These are phyloP conservation scores for Stenocarpella maydis DNA, from an alignment of 2,329 filamentous ascomycete genomes.

Conservation along the genomic window DNA sequence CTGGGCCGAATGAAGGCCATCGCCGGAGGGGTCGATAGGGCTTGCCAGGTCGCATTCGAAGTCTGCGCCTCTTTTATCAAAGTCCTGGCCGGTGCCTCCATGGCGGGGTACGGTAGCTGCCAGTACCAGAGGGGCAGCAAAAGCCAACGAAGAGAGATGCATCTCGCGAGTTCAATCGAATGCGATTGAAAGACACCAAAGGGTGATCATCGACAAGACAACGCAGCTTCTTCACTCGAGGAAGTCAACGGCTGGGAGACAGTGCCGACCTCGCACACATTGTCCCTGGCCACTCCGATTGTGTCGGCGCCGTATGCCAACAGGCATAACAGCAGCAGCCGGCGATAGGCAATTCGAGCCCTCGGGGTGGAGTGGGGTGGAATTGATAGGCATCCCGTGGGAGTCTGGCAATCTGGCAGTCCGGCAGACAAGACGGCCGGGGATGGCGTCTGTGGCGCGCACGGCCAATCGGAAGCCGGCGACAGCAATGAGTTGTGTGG, in stretches of 20 bases:
- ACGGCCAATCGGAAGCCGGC: constrained; percentile 23
- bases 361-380: neutral
- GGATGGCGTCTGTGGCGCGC: neutral
- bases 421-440: neutral
- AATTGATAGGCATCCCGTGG: constrained; percentile 15
- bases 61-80: constrained; percentile 1
- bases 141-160: constrained; percentile 24
- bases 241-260: neutral
- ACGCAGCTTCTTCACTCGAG: constrained; percentile 15
- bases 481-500: constrained; percentile 5
- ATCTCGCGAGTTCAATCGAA: constrained; percentile 21
- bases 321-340: neutral
- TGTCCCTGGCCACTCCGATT: neutral
- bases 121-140: constrained; percentile 26
- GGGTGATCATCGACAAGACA: too few relatives aligned
- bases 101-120: constrained; percentile 28
- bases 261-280: neutral
- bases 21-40: constrained; percentile 32
- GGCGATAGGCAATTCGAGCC: constrained; percentile 20
- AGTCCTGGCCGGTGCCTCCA: neutral
- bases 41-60: constrained; percentile 34
- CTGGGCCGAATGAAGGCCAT: constrained; percentile 32
- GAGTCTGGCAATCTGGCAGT: neutral
- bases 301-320: neutral
- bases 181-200: neutral